These are phyloP conservation scores for Phytomonas francai DNA, from an alignment of 208 protist species.

Conservation along the genomic window DNA sequence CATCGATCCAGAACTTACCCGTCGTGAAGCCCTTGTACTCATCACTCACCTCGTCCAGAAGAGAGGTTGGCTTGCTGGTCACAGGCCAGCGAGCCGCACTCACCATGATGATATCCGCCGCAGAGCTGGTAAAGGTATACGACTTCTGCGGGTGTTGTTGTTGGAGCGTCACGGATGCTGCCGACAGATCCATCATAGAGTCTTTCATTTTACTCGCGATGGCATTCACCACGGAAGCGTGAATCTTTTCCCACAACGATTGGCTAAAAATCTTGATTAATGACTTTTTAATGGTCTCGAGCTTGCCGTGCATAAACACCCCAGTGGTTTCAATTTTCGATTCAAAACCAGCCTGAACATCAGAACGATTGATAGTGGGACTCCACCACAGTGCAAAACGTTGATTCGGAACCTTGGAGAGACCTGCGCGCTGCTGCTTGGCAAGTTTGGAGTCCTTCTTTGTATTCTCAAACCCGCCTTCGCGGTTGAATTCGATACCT, in stretches of 20 bases:
- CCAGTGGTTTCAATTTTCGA: conserved; percentile 99
- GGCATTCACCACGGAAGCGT: conserved; percentile 99
- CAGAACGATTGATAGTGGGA: conserved; percentile 99
- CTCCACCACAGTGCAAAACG: conserved; percentile 99
- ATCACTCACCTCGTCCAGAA: conserved; percentile 77
- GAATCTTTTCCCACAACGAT: conserved; percentile 99
- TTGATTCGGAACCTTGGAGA: conserved; percentile 99
- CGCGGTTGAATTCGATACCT: conserved; percentile 99
- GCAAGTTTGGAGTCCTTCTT: conserved; percentile 99
- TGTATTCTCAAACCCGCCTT: conserved; percentile 97
- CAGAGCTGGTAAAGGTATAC: conserved; percentile 88
- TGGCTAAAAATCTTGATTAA: conserved; percentile 99
- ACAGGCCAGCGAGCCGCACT: conserved; percentile 96
- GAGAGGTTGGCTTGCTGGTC: conserved; percentile 78
- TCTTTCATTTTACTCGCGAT: conserved; percentile 96
- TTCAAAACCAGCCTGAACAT: conserved; percentile 99
- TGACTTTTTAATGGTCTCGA: conserved; percentile 99
- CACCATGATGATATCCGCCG: conserved; percentile 95
- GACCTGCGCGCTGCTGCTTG: conserved; percentile 99
- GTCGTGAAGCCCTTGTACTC: conserved; percentile 69
- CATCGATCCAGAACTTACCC: conserved; percentile 99
- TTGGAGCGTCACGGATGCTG: conserved; percentile 97
- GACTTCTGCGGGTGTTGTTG: conserved; percentile 94
- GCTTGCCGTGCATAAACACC: conserved; percentile 99
- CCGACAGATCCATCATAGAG: conserved; percentile 98